A percentile compares a stretch with the other conserved stretches of the same genome.
These are phyloP conservation scores for Tremellales sp. DNA, from an alignment of 1,284 basidiomycete species.

Conservation along the genomic window DNA sequence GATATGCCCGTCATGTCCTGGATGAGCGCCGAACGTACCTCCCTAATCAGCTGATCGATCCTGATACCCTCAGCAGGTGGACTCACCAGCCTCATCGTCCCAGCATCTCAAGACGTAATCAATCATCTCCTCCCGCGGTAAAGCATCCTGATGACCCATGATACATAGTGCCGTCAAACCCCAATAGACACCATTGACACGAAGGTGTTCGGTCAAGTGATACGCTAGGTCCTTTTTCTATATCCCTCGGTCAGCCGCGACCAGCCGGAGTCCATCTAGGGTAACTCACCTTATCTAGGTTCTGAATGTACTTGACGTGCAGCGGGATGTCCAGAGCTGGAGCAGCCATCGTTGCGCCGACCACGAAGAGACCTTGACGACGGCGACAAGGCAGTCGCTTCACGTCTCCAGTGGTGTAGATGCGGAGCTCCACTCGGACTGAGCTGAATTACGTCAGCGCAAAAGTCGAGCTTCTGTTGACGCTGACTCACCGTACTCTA, in stretches of 20 bases:
- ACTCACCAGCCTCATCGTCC: conserved; percentile 77
- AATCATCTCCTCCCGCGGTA: conserved; percentile 78
- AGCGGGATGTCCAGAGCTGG: conserved; percentile 48
- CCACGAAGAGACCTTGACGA: not conserved
- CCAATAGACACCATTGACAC: conserved; percentile 97
- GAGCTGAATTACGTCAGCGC: too few species aligned
- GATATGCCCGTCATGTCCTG: conserved; percentile 87
- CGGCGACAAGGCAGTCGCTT: too few species aligned
- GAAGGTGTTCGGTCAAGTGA: conserved; percentile 88
- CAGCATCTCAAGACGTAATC: conserved; percentile 90
- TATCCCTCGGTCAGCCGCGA: conserved; percentile 4
- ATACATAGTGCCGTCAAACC: conserved; percentile 80
- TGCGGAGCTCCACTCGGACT: too few species aligned
- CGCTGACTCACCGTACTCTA: too few species aligned
- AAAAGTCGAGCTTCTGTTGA: not conserved
- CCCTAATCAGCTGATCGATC: conserved; percentile 4
- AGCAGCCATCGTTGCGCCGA: not conserved
- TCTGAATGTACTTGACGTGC: conserved; percentile 70
- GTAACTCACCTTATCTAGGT: conserved; percentile 59
- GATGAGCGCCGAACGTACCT: conserved; percentile 91
- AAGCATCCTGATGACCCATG: conserved; percentile 70
- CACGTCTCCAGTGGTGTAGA: too few species aligned
- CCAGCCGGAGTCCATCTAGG: not conserved
- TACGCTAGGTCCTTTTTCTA: conserved; percentile 84
- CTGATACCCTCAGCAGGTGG: not conserved